Conservation (phyloP, 139 green algal genomes). For the Chlorella ohadii region DNA sequence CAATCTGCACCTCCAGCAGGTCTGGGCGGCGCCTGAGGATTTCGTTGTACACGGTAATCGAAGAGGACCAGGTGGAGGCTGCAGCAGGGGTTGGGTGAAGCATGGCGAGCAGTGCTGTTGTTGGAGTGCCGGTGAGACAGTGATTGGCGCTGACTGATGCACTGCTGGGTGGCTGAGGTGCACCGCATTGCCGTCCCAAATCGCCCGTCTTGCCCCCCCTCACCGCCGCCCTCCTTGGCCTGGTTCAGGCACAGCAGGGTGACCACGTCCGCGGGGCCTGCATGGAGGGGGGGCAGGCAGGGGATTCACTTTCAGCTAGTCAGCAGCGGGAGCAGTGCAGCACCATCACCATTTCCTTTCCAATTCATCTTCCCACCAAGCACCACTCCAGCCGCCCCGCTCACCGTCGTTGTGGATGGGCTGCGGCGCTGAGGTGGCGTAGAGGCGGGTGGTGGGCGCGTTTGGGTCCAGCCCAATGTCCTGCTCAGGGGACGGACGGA, state of each 20-base stretch:
- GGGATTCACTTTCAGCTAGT: no score
- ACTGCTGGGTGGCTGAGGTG: no score
- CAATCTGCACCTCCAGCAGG: constrained; percentile 26
- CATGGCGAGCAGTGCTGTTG: no score
- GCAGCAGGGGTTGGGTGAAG: neutral
- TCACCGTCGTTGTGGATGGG: constrained; percentile 69
- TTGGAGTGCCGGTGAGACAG: no score
- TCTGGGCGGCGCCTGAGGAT: constrained; percentile 52
- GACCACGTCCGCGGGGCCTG: constrained; percentile 62
- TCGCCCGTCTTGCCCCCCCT: neutral
- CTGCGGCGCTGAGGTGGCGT: constrained; percentile 67
- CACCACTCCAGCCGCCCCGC: neutral
- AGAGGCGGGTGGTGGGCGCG: constrained; percentile 68
- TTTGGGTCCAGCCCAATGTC: constrained; percentile 71
- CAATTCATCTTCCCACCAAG: no score
- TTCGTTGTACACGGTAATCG: constrained; percentile 63
- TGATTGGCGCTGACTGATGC: no score
- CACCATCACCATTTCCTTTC: no score
- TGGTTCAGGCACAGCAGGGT: constrained; percentile 63
- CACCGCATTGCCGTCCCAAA: neutral
- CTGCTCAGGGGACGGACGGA: no score
- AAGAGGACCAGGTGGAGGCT: neutral
- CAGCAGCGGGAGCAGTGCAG: neutral
- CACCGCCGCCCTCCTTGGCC: constrained; percentile 55
- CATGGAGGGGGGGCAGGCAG: no score